phyloP scores from a whole-genome alignment of 2,329 filamentous ascomycete species.

The Diaporthe velutina region DNA sequence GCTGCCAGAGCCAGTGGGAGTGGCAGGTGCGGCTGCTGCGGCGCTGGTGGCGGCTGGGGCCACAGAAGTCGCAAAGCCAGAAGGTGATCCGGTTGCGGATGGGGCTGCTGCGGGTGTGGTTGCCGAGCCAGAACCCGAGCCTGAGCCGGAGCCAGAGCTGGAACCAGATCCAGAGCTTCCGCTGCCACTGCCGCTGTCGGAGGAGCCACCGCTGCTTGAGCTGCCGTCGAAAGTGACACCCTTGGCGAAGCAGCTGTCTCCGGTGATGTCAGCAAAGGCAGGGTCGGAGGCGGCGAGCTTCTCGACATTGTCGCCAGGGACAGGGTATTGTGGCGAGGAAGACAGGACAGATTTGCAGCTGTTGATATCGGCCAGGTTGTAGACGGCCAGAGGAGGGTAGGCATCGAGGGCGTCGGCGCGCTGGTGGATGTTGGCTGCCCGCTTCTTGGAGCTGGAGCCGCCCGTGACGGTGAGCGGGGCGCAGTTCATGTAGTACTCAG shows the following conservation, averaged over 20 bases:
- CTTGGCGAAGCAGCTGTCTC: slow-evolving; percentile 36
- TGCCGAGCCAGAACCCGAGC: slow-evolving; percentile 48
- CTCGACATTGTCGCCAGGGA: slow-evolving; percentile 69
- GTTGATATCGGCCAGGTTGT: slow-evolving; percentile 76
- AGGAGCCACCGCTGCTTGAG: slow-evolving; percentile 49
- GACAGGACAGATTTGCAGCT: slow-evolving; percentile 70
- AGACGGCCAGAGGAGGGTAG: slow-evolving; percentile 73
- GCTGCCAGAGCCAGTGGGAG: slow-evolving; percentile 41
- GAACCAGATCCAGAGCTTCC: slow-evolving; percentile 46
- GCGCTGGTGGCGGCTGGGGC: slow-evolving; percentile 40
- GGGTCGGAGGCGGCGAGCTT: slow-evolving; percentile 31
- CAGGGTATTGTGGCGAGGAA: slow-evolving; percentile 73
- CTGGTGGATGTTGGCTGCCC: slow-evolving; percentile 36
- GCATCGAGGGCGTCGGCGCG: slow-evolving; percentile 49
- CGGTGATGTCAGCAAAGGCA: slow-evolving; percentile 32
- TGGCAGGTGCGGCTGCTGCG: slow-evolving; percentile 42
- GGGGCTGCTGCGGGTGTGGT: slow-evolving; percentile 48
- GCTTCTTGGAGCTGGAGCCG: slow-evolving; percentile 39
- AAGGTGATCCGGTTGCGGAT: slow-evolving; percentile 26
- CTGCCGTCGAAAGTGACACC: slow-evolving; percentile 33
- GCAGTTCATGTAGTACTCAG: slow-evolving; percentile 92
- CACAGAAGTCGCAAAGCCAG: slow-evolving; percentile 37
- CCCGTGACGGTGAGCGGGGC: slow-evolving; percentile 73
- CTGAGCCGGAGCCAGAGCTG: slow-evolving; percentile 40
- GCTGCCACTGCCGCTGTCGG: slow-evolving; percentile 51